phyloP scores from a whole-genome alignment of 768 basidiomycete species.

The Tricholomella constricta region DNA sequence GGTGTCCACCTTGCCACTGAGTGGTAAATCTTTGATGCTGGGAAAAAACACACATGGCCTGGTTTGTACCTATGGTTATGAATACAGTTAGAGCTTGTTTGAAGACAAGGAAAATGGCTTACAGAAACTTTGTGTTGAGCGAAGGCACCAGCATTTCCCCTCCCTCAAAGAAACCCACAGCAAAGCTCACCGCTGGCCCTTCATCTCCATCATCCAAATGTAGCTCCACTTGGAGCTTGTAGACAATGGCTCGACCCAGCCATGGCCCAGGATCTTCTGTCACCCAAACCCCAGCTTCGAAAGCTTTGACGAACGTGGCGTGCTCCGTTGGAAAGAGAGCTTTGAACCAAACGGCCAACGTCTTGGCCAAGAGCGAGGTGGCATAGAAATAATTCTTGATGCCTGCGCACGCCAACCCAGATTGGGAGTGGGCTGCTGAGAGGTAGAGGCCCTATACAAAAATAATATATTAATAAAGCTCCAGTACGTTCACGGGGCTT shows the following conservation, averaged over 20 bases:
- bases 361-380: neutral
- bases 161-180: neutral
- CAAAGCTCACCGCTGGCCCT: slow-evolving; percentile 1
- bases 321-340: neutral
- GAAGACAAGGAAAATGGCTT: neutral
- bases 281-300: neutral
- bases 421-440: neutral
- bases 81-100: no score
- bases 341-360: neutral
- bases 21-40: neutral
- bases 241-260: neutral
- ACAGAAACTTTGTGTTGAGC: neutral
- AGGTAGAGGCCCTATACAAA: neutral
- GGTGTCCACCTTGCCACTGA: neutral
- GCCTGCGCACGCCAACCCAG: neutral
- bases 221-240: neutral
- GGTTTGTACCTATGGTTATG: slow-evolving; percentile 3
- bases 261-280: slow-evolving; percentile 5
- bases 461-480: neutral
- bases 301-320: neutral
- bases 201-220: neutral
- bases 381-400: neutral
- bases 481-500: neutral
- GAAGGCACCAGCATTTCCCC: neutral
- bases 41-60: slow-evolving; percentile 1